Evolutionary conservation across 495 filamentous ascomycete genomes (phyloP), one percentile per base, ranked within the genome.

Genomic region (Tuber brumale): DNA sequence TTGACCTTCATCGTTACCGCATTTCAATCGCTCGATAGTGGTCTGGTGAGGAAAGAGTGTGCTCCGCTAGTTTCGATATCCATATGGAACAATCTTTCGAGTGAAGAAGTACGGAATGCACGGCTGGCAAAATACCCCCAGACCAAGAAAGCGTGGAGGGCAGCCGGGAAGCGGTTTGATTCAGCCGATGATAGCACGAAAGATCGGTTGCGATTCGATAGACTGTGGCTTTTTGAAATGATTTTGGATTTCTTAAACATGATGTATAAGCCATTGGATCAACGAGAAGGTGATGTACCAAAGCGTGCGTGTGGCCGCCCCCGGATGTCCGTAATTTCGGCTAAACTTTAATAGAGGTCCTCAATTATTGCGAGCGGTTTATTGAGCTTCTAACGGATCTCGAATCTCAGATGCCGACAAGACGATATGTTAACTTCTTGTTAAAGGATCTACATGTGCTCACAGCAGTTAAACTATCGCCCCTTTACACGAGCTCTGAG

Each of bases 31-130:
- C 88, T 98, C 27, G 95, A 99, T 80, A 97, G 91, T 84, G 88
- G 87, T 35, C 87, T 97, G 71, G 92, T 98, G 43, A 89, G 95
- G 70, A 98, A 97, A 82, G 95, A 99, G 86, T 97, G 95, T 85
- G 96, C 94, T 66, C 93, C 95, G 18, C 86, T 99, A 57, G 95
- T 99, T 66, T 94, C 93, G 0, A 97, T 99, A 79, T 92, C 93
- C 2, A 92, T 96, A 80, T 98, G 95, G 95, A 92, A 97, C 80
- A 95, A 97, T 80, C 85, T 99, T 43, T 92, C 92, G 35, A 92
- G 88, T 76, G 88, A 90, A 69, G 79, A 82, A 72, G 88, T 89
- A 61, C 87, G 93, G 76, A 90, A 94, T 72, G 85, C 84, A 69
- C 88, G 89, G 51, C 87, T 98, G 71, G 89, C 91, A 46, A 90